Evolutionary conservation across 176 grass and related monocot species (phyloP).

Genomic region (Zoysia pacifica): DNA sequence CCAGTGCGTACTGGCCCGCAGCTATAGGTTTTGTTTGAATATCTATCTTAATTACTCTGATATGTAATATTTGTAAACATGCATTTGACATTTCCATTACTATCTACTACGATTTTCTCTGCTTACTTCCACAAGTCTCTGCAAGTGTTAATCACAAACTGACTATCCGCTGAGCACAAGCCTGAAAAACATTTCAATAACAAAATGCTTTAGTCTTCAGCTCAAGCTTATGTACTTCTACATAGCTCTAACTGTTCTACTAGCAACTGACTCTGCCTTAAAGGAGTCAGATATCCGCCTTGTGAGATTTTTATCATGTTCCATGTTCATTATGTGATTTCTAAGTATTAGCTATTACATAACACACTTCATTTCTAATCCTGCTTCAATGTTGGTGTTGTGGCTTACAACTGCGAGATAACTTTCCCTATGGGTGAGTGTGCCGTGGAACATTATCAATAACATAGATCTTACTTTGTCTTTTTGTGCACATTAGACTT

Average conservation of each 20-base stretch:
- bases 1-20: background rate
- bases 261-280: background rate
- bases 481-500: conserved; percentile 59
- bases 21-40: background rate
- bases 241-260: background rate
- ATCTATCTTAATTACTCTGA: background rate
- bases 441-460: background rate
- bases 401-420: background rate
- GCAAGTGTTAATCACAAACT: background rate
- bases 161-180: background rate
- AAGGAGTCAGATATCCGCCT: background rate
- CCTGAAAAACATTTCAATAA: background rate
- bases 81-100: conserved; percentile 17
- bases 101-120: background rate
- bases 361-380: background rate
- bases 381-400: background rate
- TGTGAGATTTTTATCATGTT: background rate
- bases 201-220: background rate
- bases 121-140: background rate
- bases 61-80: background rate
- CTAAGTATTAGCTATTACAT: background rate
- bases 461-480: conserved; percentile 19
- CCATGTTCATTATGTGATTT: background rate
- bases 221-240: background rate
- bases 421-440: background rate